These are phyloP conservation scores for Funneliformis geosporum DNA, from an alignment of 192 early-diverging fungal genomes.

Conservation along the genomic window DNA sequence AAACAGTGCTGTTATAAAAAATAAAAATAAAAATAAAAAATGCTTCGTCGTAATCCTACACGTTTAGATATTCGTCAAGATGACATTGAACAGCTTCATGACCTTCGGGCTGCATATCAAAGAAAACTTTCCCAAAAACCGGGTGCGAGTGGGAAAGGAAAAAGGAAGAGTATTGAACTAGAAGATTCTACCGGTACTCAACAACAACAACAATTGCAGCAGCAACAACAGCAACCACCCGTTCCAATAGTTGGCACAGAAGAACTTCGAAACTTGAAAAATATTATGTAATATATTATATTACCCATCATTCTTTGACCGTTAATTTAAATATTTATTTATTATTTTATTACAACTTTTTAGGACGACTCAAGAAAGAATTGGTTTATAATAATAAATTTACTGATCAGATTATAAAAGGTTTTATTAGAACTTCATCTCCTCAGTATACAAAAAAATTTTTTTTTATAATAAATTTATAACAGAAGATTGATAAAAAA, in stretches of 20 bases:
- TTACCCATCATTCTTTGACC: background rate
- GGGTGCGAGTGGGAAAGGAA: slow-evolving; percentile 5
- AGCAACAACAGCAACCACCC: background rate
- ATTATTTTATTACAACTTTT: background rate
- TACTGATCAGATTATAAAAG: background rate
- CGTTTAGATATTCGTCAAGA: slow-evolving; percentile 25
- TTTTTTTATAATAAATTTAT: no score
- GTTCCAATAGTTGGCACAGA: background rate
- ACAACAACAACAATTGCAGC: background rate
- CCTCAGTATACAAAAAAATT: no score
- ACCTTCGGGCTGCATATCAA: slow-evolving; percentile 2
- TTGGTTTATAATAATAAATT: background rate
- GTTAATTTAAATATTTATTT: background rate
- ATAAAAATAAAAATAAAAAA: background rate
- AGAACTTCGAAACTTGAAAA: slow-evolving; percentile 15
- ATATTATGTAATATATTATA: background rate
- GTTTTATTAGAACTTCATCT: no score
- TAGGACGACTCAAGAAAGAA: background rate
- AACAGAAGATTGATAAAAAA: no score
- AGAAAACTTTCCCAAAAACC: slow-evolving; percentile 17
- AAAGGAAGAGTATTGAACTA: slow-evolving; percentile 12
- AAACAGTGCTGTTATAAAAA: background rate
- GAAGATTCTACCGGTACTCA: background rate
- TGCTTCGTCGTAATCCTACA: slow-evolving; percentile 29
- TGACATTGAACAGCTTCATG: slow-evolving; percentile 12